phyloP scores from a whole-genome alignment of 345 rosid genomes.

The Rubroshorea leprosula region DNA sequence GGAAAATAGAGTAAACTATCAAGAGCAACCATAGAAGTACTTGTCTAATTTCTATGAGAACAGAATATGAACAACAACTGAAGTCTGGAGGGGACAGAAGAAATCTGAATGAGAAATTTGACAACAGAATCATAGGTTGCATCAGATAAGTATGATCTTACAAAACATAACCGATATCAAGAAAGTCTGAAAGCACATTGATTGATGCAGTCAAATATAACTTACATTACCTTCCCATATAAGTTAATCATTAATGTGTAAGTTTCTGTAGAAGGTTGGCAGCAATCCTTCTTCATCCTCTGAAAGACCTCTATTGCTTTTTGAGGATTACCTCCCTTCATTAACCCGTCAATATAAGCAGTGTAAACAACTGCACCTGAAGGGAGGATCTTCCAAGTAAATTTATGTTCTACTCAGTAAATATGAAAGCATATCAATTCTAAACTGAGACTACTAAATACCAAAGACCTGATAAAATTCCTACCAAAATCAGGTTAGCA shows the following conservation, averaged over 20 bases:
- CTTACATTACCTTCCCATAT: conserved; percentile 65
- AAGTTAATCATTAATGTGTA: conserved; percentile 82
- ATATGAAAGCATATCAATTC: background rate
- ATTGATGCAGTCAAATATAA: background rate
- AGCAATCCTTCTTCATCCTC: conserved; percentile 67
- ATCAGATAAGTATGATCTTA: background rate
- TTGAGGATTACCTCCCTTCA: conserved; percentile 57
- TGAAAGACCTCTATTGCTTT: conserved; percentile 60
- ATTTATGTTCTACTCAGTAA: background rate
- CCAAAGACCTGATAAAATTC: background rate
- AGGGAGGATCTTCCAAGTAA: background rate
- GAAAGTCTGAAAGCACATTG: background rate
- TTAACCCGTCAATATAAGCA: conserved; percentile 77
- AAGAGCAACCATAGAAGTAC: background rate
- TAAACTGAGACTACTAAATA: background rate
- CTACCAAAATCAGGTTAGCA: background rate
- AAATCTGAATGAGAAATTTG: too few relatives aligned
- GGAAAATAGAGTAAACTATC: background rate
- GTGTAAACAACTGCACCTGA: conserved; percentile 74
- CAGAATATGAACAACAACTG: too few relatives aligned
- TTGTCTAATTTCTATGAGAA: background rate
- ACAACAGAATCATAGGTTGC: too few relatives aligned
- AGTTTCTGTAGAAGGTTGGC: conserved; percentile 69
- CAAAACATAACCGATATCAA: background rate
- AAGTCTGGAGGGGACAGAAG: too few relatives aligned